phyloP scores from a whole-genome alignment of 2,329 filamentous ascomycete species.

The Aspergillus jensenii region DNA sequence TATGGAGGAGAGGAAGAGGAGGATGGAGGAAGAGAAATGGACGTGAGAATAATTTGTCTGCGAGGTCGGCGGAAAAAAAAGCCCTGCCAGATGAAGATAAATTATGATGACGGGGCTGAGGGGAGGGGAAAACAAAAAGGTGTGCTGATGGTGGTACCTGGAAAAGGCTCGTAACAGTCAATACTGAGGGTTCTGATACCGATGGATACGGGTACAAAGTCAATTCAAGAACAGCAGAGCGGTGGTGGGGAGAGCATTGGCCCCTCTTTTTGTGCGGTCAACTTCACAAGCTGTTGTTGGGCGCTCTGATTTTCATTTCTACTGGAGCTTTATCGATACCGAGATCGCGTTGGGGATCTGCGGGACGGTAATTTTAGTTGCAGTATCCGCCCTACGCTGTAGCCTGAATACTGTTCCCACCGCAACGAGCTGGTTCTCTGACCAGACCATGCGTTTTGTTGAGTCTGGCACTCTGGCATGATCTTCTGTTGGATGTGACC shows the following conservation, averaged over 20 bases:
- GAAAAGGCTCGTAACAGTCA: constrained; percentile 2
- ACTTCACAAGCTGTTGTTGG: constrained; percentile 6
- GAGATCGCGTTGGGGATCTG: constrained; percentile 19
- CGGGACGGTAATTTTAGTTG: constrained; percentile 19
- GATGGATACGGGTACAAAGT: constrained; percentile 11
- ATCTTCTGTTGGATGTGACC: background rate
- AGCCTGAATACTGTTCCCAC: constrained; percentile 24
- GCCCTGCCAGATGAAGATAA: constrained; percentile 5
- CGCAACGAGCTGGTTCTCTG: background rate
- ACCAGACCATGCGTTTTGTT: constrained; percentile 11
- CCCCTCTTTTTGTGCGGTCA: constrained; percentile 10
- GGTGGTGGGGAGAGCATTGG: background rate
- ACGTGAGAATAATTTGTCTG: constrained; percentile 9
- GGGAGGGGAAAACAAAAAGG: constrained; percentile 9
- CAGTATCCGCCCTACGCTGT: constrained; percentile 28
- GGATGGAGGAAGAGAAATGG: constrained; percentile 1
- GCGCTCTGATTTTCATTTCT: constrained; percentile 13
- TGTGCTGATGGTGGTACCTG: constrained; percentile 5
- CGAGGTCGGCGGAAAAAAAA: constrained; percentile 12
- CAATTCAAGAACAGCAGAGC: constrained; percentile 5
- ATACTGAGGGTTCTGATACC: constrained; percentile 5
- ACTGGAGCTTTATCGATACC: constrained; percentile 12
- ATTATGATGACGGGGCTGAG: constrained; percentile 10
- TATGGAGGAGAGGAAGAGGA: constrained; percentile 7
- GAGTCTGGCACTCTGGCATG: constrained; percentile 6